phyloP scores from a whole-genome alignment of 2,329 filamentous ascomycete species.

The Huntiella savannae region DNA sequence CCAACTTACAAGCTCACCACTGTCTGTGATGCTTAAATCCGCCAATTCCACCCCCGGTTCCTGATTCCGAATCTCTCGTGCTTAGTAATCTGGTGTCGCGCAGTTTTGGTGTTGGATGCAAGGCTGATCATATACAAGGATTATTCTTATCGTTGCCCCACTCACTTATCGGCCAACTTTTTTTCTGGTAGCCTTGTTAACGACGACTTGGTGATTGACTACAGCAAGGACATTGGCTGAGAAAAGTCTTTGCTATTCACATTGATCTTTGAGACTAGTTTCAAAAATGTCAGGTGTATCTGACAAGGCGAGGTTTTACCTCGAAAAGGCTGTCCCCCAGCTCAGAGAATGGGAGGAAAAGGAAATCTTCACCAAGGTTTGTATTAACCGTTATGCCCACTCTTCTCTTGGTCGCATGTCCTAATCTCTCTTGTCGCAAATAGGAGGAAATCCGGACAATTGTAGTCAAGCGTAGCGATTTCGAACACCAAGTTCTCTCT shows the following conservation, averaged over 20 bases:
- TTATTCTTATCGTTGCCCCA: constrained; percentile 3
- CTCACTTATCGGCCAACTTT: constrained; percentile 9
- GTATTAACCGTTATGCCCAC: constrained; percentile 12
- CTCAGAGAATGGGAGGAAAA: constrained; percentile 84
- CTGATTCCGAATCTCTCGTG: too few species aligned
- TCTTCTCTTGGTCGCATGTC: constrained; percentile 3
- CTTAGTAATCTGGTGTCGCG: too few species aligned
- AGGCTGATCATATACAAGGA: constrained; percentile 9
- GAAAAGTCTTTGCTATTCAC: not conserved
- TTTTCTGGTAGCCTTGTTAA: constrained; percentile 13
- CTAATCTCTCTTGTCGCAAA: constrained; percentile 8
- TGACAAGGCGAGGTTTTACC: constrained; percentile 87
- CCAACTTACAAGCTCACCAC: not conserved
- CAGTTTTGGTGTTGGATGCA: not conserved
- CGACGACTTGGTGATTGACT: not conserved
- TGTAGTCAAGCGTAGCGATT: constrained; percentile 76
- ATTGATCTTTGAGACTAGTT: not conserved
- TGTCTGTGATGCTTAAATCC: not conserved
- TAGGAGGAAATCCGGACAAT: constrained; percentile 82
- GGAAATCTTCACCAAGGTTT: constrained; percentile 66
- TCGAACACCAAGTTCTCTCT: constrained; percentile 77
- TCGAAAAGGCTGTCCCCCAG: constrained; percentile 83
- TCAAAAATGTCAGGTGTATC: constrained; percentile 56
- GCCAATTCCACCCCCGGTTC: not conserved
- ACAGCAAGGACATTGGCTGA: not conserved